These are phyloP conservation scores for Trametes hirsuta DNA, from an alignment of 1,284 basidiomycete species.

Conservation along the genomic window DNA sequence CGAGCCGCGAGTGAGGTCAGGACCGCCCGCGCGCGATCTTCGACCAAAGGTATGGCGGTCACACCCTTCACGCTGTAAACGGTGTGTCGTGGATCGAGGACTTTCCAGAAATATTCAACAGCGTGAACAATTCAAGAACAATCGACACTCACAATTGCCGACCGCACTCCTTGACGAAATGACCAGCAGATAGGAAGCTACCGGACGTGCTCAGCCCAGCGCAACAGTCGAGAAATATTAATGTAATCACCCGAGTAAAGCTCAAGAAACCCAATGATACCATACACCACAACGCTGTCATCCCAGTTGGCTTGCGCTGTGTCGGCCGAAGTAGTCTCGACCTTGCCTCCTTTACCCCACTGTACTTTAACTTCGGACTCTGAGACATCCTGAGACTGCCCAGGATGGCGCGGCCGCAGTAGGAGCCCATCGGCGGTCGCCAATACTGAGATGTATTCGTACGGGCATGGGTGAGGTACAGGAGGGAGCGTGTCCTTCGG, in stretches of 20 bases:
- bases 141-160: slow-evolving; percentile 60
- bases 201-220: slow-evolving; percentile 10
- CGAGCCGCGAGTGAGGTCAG: slow-evolving; percentile 54
- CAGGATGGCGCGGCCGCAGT: slow-evolving; percentile 56
- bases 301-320: slow-evolving; percentile 51
- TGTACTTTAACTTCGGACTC: slow-evolving; percentile 53
- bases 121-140: background rate
- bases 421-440: slow-evolving; percentile 63
- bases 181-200: slow-evolving; percentile 74
- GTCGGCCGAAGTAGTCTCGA: slow-evolving; percentile 54
- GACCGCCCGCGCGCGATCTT: slow-evolving; percentile 57
- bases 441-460: slow-evolving; percentile 65
- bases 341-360: slow-evolving; percentile 62
- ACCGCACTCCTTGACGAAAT: slow-evolving; percentile 61
- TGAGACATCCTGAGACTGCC: slow-evolving; percentile 34
- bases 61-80: slow-evolving; percentile 71
- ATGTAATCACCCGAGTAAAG: slow-evolving; percentile 62
- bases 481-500: slow-evolving; percentile 68
- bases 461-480: slow-evolving; percentile 70
- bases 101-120: slow-evolving; percentile 38
- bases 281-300: slow-evolving; percentile 63
- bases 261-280: slow-evolving; percentile 71
- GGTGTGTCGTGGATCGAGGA: slow-evolving; percentile 59
- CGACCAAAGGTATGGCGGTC: slow-evolving; percentile 64
- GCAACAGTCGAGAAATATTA: background rate